Evolutionary conservation across 1,139 yeast genomes (phyloP).

Genomic region (Schizosaccharomyces versatilis): DNA sequence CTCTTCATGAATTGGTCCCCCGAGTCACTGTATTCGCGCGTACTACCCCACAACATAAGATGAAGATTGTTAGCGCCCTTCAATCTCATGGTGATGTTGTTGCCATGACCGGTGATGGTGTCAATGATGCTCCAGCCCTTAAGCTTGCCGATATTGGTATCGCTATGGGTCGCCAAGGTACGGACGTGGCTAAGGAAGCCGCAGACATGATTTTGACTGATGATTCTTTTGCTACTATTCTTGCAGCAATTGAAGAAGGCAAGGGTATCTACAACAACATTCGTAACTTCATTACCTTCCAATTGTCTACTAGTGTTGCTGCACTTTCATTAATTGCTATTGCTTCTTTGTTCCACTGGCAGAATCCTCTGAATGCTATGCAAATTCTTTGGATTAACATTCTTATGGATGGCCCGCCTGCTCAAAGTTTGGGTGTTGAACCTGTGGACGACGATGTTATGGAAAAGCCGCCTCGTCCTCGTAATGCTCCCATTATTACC

Average conservation of each 20-base stretch:
- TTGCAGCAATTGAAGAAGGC: conserved; percentile 86
- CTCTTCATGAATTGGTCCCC: conserved; percentile 49
- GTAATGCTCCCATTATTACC: conserved; percentile 66
- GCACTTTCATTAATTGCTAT: conserved; percentile 76
- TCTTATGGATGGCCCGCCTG: conserved; percentile 98
- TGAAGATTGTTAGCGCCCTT: conserved; percentile 71
- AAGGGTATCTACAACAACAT: conserved; percentile 88
- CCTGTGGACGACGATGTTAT: conserved; percentile 89
- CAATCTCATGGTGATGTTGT: conserved; percentile 87
- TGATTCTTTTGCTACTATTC: conserved; percentile 82
- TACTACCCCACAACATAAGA: conserved; percentile 90
- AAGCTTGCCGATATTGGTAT: conserved; percentile 94
- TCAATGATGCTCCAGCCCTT: conserved; percentile 95
- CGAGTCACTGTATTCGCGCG: conserved; percentile 84
- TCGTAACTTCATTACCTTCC: conserved; percentile 83
- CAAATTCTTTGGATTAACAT: conserved; percentile 90
- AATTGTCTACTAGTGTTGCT: conserved; percentile 83
- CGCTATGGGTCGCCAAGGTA: conserved; percentile 90
- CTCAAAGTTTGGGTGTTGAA: conserved; percentile 90
- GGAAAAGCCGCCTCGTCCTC: conserved; percentile 79
- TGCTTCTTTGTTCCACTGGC: conserved; percentile 65
- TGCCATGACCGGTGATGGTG: conserved; percentile 99
- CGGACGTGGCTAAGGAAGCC: conserved; percentile 96
- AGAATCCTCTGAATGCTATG: conserved; percentile 96
- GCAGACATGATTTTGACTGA: conserved; percentile 94